These are phyloP conservation scores for Plasmodium berghei DNA, from an alignment of 169 alveolate species.

Conservation along the genomic window DNA sequence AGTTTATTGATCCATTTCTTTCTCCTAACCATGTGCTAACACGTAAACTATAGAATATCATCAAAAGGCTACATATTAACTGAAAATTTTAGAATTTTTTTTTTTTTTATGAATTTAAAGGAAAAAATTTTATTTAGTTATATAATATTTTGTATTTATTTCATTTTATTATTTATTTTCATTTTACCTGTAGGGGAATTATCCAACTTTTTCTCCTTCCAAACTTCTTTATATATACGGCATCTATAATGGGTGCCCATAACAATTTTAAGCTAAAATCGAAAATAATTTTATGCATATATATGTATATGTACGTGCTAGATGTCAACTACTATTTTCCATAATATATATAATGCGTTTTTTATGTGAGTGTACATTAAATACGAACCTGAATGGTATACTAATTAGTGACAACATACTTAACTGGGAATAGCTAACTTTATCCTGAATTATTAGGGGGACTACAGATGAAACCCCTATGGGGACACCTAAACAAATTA, in stretches of 20 bases:
- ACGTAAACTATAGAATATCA: constrained; percentile 76
- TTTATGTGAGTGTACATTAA: neutral
- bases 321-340: neutral
- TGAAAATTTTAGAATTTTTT: constrained; percentile 17
- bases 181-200: constrained; percentile 87
- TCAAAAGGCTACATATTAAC: constrained; percentile 78
- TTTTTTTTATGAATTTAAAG: too few species aligned
- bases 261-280: constrained; percentile 90
- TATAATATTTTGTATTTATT: neutral
- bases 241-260: constrained; percentile 96
- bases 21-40: constrained; percentile 82
- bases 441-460: constrained; percentile 88
- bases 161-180: neutral
- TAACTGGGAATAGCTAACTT: constrained; percentile 86
- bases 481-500: constrained; percentile 87
- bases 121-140: neutral
- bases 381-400: constrained; percentile 83
- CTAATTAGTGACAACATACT: constrained; percentile 82
- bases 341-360: too few species aligned
- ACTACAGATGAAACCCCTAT: constrained; percentile 88
- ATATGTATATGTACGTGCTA: too few species aligned
- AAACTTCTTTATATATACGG: constrained; percentile 83
- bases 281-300: too few species aligned
- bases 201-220: constrained; percentile 96
- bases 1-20: constrained; percentile 45